Base-by-base conservation (phyloP, 1,284 basidiomycete species). In the Wolfiporia cocos region DNA sequence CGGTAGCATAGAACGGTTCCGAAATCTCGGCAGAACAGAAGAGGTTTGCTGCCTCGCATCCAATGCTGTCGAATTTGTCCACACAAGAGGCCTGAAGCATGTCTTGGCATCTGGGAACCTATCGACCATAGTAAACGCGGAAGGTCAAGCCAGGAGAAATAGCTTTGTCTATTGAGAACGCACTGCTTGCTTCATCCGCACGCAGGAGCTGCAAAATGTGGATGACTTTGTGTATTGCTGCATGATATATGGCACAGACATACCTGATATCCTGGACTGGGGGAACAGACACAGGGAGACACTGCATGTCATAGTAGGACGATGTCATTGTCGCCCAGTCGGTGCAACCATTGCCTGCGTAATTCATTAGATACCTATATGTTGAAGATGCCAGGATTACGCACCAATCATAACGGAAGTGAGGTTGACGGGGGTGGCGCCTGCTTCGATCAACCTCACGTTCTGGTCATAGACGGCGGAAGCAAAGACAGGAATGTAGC, bases 401-500 rank as follows among this genome's bases (percentile, higher is more conserved):
- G 65, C 68, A 71, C 92, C 90, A 39, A 94, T 90, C 67, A 92
- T 76, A 26, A 89, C 68, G 14, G 84, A 86, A 37, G 78, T 73
- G 5, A 94, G 68, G 57, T 93, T 92, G 53, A 94, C 76, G 0
- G 86, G 82, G 5, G 76, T 74, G 51, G 81, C 58, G 2, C 82
- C 85, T 0, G 69, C 72, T n/a, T 73, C 66, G 10, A 71, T 59
- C 11, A 86, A 67, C 21, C 61, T 57, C 5, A 71, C 64, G 58
- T 94, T 93, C 49, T 87, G 81, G 61, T 93, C 90, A 34, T 84
- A 80, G 0, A 94, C 76, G 14, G 79, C 77, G 1, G 85, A 69
- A 0, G 90, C 92, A 49, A 90, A 93, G 4, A 91, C 67, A 3
- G 91, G 92, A 6, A 93, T 70, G 61, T 91, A 92, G 18, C 88